phyloP scores from a whole-genome alignment of 1,284 basidiomycete species.

The Fomitopsis betulina region DNA sequence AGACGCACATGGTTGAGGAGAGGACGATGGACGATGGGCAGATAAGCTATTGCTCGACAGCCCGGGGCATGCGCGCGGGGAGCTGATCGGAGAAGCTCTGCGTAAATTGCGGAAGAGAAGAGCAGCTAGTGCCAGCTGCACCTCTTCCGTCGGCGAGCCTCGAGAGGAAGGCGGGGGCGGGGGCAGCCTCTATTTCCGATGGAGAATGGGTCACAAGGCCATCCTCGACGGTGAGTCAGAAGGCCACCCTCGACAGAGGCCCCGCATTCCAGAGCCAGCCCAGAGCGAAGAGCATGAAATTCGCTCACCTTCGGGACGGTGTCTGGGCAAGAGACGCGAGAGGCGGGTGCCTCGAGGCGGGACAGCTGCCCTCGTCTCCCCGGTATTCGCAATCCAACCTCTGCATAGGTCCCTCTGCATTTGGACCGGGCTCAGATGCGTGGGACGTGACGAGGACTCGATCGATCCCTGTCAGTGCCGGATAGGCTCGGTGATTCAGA shows the following conservation, averaged over 20 bases:
- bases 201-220: background rate
- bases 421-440: too few species aligned
- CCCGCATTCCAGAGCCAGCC: background rate
- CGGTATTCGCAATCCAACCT: too few species aligned
- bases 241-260: background rate
- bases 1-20: background rate
- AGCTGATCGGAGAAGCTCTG: background rate
- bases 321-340: background rate
- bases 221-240: background rate
- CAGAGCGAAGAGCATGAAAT: background rate
- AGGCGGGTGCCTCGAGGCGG: too few species aligned
- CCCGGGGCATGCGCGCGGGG: background rate
- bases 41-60: background rate
- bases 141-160: background rate
- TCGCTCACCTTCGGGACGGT: background rate
- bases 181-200: background rate
- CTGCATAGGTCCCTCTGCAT: too few species aligned
- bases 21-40: background rate
- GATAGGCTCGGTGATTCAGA: too few species aligned
- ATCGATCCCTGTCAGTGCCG: too few species aligned
- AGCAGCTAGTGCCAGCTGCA: background rate
- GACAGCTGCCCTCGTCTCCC: too few species aligned
- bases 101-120: background rate
- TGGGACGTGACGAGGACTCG: too few species aligned
- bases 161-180: background rate